Evolutionary conservation across 1,284 basidiomycete species (phyloP).

Genomic region (Omphalotus olearius): DNA sequence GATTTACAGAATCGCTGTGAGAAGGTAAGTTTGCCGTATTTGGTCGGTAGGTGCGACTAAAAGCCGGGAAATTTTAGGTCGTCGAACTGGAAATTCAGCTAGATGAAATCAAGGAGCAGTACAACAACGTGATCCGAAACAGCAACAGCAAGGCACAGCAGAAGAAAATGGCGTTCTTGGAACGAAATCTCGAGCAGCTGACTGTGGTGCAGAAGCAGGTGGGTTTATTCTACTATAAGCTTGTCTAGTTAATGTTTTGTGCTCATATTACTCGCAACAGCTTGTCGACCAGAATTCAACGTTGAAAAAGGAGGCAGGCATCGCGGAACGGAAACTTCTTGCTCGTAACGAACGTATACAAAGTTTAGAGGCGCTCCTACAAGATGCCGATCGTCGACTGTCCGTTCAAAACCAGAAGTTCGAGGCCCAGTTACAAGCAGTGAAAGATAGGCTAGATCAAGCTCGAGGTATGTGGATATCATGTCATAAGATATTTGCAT

Average conservation of each 20-base stretch:
- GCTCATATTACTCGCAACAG: conserved; percentile 34
- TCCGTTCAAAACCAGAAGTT: conserved; percentile 94
- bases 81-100: conserved; percentile 99
- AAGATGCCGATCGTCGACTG: conserved; percentile 90
- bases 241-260: not conserved
- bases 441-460: conserved; percentile 89
- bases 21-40: conserved; percentile 60
- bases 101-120: conserved; percentile 98
- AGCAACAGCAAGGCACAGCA: conserved; percentile 98
- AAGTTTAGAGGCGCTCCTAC: conserved; percentile 88
- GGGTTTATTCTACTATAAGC: not conserved
- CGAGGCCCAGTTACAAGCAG: conserved; percentile 86
- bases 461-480: conserved; percentile 67
- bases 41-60: conserved; percentile 12
- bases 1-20: conserved; percentile 99
- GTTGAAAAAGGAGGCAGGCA: conserved; percentile 96
- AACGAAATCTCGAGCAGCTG: conserved; percentile 95
- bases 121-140: conserved; percentile 96
- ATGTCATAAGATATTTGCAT: not conserved
- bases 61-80: conserved; percentile 52
- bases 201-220: conserved; percentile 97
- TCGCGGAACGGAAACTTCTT: conserved; percentile 93
- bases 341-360: conserved; percentile 97
- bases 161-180: conserved; percentile 99
- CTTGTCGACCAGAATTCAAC: conserved; percentile 98